Conservation (phyloP, 2,329 filamentous ascomycete species). For the Diaporthe nobilis region DNA sequence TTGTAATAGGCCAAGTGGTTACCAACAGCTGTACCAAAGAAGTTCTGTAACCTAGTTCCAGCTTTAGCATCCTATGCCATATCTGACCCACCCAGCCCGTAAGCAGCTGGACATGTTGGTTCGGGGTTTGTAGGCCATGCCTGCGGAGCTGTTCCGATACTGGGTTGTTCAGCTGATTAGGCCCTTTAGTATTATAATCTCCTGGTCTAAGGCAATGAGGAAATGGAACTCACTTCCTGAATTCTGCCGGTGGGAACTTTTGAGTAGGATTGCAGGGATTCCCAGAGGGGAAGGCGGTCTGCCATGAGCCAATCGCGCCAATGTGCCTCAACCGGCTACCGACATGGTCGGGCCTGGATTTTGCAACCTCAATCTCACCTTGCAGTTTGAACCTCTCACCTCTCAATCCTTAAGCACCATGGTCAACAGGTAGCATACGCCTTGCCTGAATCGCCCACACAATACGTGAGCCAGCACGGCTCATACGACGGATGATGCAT, state of each 20-base stretch:
- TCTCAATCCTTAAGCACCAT: background rate
- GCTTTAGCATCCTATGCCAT: too few species aligned
- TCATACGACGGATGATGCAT: background rate
- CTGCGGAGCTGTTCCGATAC: too few species aligned
- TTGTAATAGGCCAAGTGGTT: too few species aligned
- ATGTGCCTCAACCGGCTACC: background rate
- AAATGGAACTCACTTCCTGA: background rate
- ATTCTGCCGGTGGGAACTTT: too few species aligned
- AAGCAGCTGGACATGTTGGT: too few species aligned
- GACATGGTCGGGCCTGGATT: background rate
- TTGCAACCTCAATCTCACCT: background rate
- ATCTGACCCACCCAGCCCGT: too few species aligned
- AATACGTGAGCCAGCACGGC: background rate
- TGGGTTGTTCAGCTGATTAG: too few species aligned
- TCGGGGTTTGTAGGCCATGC: too few species aligned
- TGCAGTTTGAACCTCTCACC: background rate
- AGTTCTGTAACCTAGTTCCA: too few species aligned
- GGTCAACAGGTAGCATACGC: background rate
- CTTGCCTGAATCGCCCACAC: background rate
- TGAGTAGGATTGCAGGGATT: background rate
- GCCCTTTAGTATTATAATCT: too few species aligned
- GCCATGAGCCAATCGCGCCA: background rate
- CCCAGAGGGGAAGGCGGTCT: slow-evolving; percentile 4
- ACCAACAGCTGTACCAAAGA: too few species aligned
- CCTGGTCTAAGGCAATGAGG: background rate